Evolutionary conservation across 768 basidiomycete genomes (phyloP).

Genomic region (Royoungia palumana): DNA sequence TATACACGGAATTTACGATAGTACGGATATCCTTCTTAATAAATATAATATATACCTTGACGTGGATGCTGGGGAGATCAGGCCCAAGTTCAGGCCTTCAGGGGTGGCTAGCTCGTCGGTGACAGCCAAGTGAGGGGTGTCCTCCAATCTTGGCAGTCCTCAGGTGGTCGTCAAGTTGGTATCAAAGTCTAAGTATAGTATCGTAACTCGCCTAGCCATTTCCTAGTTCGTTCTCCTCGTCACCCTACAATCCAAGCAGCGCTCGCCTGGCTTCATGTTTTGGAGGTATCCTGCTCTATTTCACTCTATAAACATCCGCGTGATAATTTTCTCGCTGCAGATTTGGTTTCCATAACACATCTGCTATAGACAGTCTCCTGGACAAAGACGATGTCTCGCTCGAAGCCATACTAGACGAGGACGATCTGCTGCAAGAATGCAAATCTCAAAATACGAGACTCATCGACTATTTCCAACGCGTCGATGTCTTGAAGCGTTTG

Average conservation of each 20-base stretch:
- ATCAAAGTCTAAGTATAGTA: too few species aligned
- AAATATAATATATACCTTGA: constrained; percentile 26
- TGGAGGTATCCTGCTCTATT: constrained; percentile 40
- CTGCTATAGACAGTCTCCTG: constrained; percentile 84
- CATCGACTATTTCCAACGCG: constrained; percentile 81
- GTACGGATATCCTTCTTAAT: constrained; percentile 23
- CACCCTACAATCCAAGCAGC: constrained; percentile 10
- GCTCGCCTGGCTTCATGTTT: constrained; percentile 38
- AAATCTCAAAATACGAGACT: constrained; percentile 90
- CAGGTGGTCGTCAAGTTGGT: constrained; percentile 6
- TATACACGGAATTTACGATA: constrained; percentile 25
- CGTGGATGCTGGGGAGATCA: constrained; percentile 9
- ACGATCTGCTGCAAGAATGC: constrained; percentile 92
- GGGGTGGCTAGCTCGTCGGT: neutral
- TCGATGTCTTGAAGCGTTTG: constrained; percentile 76
- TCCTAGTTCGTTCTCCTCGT: constrained; percentile 7
- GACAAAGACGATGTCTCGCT: constrained; percentile 88
- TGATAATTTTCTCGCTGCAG: constrained; percentile 36
- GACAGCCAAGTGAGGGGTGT: constrained; percentile 4
- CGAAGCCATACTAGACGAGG: constrained; percentile 90
- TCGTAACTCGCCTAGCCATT: constrained; percentile 22
- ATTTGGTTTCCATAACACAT: constrained; percentile 89
- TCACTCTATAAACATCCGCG: neutral
- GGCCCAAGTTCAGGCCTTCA: too few species aligned
- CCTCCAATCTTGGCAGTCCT: constrained; percentile 28